Evolutionary conservation across 352 stramenopile species (phyloP).

Genomic region (Phytopythium chamaehyphon): DNA sequence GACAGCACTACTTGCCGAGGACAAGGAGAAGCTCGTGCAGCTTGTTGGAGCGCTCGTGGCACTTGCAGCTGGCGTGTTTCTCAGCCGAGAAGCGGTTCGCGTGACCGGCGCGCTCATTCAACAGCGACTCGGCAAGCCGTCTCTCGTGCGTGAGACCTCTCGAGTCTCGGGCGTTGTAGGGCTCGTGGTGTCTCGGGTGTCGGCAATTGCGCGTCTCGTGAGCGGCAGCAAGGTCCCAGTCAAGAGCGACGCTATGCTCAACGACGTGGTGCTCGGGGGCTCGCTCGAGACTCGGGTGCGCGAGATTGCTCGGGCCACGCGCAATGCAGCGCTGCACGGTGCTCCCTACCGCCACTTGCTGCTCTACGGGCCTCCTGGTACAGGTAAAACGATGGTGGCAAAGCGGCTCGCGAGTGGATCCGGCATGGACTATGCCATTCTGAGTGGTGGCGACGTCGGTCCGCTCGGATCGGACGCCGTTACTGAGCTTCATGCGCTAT

Average conservation of each 20-base stretch:
- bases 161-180: slow-evolving; percentile 34
- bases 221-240: not conserved
- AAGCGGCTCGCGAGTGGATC: slow-evolving; percentile 63
- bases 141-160: slow-evolving; percentile 67
- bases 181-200: slow-evolving; percentile 10
- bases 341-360: slow-evolving; percentile 82
- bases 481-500: slow-evolving; percentile 76
- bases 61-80: slow-evolving; percentile 51
- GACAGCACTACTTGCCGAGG: slow-evolving; percentile 37
- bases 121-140: slow-evolving; percentile 64
- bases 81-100: slow-evolving; percentile 56
- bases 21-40: slow-evolving; percentile 56
- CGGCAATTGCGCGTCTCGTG: not conserved
- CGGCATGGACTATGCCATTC: slow-evolving; percentile 80
- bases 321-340: slow-evolving; percentile 53
- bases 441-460: slow-evolving; percentile 83
- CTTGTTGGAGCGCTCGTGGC: slow-evolving; percentile 58
- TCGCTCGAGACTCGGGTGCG: slow-evolving; percentile 56
- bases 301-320: slow-evolving; percentile 55
- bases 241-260: slow-evolving; percentile 38
- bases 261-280: slow-evolving; percentile 53
- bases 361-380: slow-evolving; percentile 79
- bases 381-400: slow-evolving; percentile 88
- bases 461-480: slow-evolving; percentile 72
- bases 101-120: slow-evolving; percentile 58